Conservation (phyloP, 768 basidiomycete genomes). For the Mycena albidolilacea region DNA sequence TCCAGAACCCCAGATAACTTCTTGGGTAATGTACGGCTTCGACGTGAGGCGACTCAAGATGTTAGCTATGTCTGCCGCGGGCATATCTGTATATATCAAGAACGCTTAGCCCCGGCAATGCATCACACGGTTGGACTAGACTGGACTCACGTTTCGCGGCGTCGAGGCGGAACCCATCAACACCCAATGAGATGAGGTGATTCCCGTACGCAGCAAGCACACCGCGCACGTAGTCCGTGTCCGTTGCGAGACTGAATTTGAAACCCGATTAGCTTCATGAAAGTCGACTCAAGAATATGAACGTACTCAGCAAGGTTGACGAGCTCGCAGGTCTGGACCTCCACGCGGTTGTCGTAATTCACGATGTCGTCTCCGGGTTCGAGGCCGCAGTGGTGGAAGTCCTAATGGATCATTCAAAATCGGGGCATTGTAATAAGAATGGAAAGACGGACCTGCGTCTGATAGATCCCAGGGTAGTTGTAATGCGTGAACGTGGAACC, state of each 20-base stretch:
- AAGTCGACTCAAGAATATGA: neutral
- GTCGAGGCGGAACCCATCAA: conserved; percentile 75
- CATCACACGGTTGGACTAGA: neutral
- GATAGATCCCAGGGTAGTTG: conserved; percentile 64
- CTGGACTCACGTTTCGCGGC: conserved; percentile 70
- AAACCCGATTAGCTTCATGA: neutral
- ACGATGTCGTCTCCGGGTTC: conserved; percentile 67
- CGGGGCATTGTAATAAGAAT: no score
- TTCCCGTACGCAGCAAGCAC: conserved; percentile 71
- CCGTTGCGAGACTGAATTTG: conserved; percentile 70
- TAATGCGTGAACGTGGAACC: conserved; percentile 71
- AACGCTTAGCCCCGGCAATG: neutral
- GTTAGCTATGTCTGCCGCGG: conserved; percentile 65
- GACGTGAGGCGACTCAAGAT: conserved; percentile 62
- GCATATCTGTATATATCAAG: conserved; percentile 66
- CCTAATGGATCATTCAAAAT: conserved; percentile 40
- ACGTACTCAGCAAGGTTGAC: conserved; percentile 66
- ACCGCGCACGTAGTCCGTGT: conserved; percentile 71
- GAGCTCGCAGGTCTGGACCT: conserved; percentile 74
- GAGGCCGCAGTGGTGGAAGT: conserved; percentile 78
- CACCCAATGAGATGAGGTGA: conserved; percentile 73
- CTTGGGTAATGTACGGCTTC: conserved; percentile 74
- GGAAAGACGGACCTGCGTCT: conserved; percentile 51
- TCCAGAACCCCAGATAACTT: conserved; percentile 67
- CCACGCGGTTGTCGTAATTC: conserved; percentile 64